Conservation (phyloP, 805 yeast species). For the Candida morakotiae region DNA sequence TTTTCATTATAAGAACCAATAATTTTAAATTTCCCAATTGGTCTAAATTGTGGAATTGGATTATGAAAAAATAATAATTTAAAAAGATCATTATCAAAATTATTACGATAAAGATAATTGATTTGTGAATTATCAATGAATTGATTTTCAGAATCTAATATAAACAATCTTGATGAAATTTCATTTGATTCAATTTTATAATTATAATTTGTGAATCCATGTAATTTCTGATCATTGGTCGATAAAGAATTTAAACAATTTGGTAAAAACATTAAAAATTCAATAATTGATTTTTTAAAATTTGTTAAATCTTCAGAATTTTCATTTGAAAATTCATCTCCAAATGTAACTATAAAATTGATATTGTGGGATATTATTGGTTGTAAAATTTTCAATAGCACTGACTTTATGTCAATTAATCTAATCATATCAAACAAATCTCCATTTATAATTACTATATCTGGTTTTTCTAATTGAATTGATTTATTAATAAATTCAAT, state of each 20-base stretch:
- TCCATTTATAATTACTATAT: constrained; percentile 37
- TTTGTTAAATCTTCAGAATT: constrained; percentile 1
- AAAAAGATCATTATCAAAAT: constrained; percentile 12
- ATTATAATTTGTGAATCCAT: constrained; percentile 37
- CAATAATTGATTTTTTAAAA: constrained; percentile 13
- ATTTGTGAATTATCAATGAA: constrained; percentile 29
- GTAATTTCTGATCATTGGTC: constrained; percentile 12
- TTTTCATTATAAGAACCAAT: constrained; percentile 38
- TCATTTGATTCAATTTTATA: constrained; percentile 16
- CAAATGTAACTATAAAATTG: constrained; percentile 36
- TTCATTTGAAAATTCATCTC: constrained; percentile 38
- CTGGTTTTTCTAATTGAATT: constrained; percentile 25
- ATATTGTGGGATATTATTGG: constrained; percentile 28
- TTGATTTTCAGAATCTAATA: constrained; percentile 30
- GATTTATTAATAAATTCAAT: constrained; percentile 24
- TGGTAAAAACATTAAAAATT: constrained; percentile 31
- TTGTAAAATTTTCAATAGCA: constrained; percentile 25
- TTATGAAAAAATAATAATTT: constrained; percentile 36
- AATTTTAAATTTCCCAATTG: constrained; percentile 32
- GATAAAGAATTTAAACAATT: constrained; percentile 27
- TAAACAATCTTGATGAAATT: constrained; percentile 15
- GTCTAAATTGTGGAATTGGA: constrained; percentile 41
- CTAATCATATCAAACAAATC: constrained; percentile 31
- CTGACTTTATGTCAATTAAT: constrained; percentile 23
- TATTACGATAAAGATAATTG: constrained; percentile 27